phyloP scores from a whole-genome alignment of 176 grass and related monocot genomes.

The Urochloa ruziziensis region DNA sequence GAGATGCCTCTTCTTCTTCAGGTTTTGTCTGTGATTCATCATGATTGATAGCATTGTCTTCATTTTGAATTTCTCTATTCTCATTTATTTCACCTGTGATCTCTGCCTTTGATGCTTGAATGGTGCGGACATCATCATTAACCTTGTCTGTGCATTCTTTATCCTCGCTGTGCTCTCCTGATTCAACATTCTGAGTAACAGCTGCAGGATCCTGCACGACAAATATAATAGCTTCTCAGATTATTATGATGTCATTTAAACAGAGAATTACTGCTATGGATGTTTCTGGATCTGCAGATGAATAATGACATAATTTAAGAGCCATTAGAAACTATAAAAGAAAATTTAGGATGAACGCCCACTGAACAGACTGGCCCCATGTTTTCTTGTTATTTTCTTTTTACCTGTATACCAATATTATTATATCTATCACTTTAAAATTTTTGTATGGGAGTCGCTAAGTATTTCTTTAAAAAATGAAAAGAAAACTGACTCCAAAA shows the following conservation, averaged over 20 bases:
- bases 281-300: constrained; percentile 8
- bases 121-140: background rate
- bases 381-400: constrained; percentile 3
- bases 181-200: constrained; percentile 24
- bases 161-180: background rate
- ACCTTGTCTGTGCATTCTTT: constrained; percentile 22
- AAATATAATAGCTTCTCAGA: constrained; percentile 13
- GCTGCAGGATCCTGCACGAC: constrained; percentile 14
- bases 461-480: background rate
- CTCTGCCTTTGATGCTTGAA: constrained; percentile 31
- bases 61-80: constrained; percentile 23
- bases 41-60: constrained; percentile 16
- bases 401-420: background rate
- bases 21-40: constrained; percentile 18
- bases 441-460: background rate
- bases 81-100: background rate
- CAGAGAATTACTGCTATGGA: background rate
- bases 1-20: constrained; percentile 1
- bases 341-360: background rate
- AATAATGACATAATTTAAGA: constrained; percentile 15
- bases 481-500: background rate
- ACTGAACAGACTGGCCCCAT: no score
- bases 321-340: background rate
- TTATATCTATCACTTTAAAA: background rate
- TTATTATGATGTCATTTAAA: constrained; percentile 18